Percentiles rank a stretch among this genome's conserved stretches.
These are phyloP conservation scores for Penicillium atrosanguineum DNA, from an alignment of 495 filamentous ascomycete species.

Conservation along the genomic window DNA sequence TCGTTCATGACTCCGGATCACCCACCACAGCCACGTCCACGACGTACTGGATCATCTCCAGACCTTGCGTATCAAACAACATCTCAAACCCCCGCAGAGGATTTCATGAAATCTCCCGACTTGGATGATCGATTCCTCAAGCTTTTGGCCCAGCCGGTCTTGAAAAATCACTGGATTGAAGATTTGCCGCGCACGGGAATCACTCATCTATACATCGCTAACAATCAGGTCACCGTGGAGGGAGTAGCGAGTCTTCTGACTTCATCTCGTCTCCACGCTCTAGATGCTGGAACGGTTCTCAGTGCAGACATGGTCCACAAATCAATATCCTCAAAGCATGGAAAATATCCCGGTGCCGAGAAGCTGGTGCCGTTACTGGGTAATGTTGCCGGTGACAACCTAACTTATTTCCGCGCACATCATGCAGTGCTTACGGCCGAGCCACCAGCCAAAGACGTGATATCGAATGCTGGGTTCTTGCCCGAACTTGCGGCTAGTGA, in stretches of 20 bases:
- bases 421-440: slow-evolving; percentile 55
- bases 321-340: slow-evolving; percentile 11
- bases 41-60: slow-evolving; percentile 9
- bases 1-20: slow-evolving; percentile 40
- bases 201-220: slow-evolving; percentile 58
- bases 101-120: slow-evolving; percentile 36
- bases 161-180: slow-evolving; percentile 52
- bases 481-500: slow-evolving; percentile 36
- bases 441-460: slow-evolving; percentile 32
- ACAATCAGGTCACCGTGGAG: slow-evolving; percentile 58
- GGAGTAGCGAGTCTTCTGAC: slow-evolving; percentile 53
- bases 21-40: not conserved
- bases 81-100: slow-evolving; percentile 7
- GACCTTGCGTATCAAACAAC: slow-evolving; percentile 15
- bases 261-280: slow-evolving; percentile 48
- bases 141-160: slow-evolving; percentile 47
- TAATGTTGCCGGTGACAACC: slow-evolving; percentile 40
- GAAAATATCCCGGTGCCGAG: slow-evolving; percentile 45
- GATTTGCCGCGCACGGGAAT: slow-evolving; percentile 52
- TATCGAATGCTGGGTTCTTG: slow-evolving; percentile 23
- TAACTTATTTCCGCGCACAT: slow-evolving; percentile 57
- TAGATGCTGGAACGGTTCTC: slow-evolving; percentile 51
- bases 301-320: slow-evolving; percentile 30
- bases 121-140: slow-evolving; percentile 51
- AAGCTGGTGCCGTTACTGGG: slow-evolving; percentile 53